These are phyloP conservation scores for Pezicula neosporulosa DNA, from an alignment of 2,329 filamentous ascomycete species.

Conservation along the genomic window DNA sequence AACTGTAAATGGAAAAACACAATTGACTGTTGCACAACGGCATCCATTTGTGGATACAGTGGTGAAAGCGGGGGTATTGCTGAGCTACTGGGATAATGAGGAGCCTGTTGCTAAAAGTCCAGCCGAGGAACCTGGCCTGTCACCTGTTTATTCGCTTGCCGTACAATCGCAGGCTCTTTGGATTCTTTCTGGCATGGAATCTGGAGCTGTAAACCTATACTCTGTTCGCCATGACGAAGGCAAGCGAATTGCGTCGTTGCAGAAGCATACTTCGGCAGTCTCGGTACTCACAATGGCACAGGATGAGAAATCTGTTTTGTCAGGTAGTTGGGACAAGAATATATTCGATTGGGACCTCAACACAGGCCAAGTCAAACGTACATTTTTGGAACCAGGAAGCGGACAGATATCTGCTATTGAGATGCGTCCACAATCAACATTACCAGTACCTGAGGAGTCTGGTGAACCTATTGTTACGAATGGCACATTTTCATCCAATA, in stretches of 20 bases:
- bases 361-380: conserved; percentile 71
- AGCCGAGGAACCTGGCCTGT: conserved; percentile 61
- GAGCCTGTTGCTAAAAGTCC: conserved; percentile 49
- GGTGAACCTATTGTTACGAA: conserved; percentile 53
- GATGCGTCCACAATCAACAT: conserved; percentile 70
- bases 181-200: conserved; percentile 87
- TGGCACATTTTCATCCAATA: conserved; percentile 76
- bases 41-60: conserved; percentile 98
- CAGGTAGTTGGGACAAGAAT: conserved; percentile 94
- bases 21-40: conserved; percentile 89
- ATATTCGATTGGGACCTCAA: conserved; percentile 95
- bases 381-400: conserved; percentile 77
- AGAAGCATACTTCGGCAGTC: conserved; percentile 85
- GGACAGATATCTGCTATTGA: conserved; percentile 88
- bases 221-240: conserved; percentile 93
- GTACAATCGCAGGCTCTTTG: conserved; percentile 87
- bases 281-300: conserved; percentile 78
- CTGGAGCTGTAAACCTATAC: conserved; percentile 88
- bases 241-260: conserved; percentile 77
- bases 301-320: conserved; percentile 84
- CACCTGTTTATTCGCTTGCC: conserved; percentile 90
- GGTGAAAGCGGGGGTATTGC: conserved; percentile 86
- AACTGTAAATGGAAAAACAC: conserved; percentile 90
- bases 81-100: conserved; percentile 99
- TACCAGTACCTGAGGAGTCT: conserved; percentile 73